Evolutionary conservation across 768 basidiomycete genomes (phyloP).

Genomic region (Russula compacta): DNA sequence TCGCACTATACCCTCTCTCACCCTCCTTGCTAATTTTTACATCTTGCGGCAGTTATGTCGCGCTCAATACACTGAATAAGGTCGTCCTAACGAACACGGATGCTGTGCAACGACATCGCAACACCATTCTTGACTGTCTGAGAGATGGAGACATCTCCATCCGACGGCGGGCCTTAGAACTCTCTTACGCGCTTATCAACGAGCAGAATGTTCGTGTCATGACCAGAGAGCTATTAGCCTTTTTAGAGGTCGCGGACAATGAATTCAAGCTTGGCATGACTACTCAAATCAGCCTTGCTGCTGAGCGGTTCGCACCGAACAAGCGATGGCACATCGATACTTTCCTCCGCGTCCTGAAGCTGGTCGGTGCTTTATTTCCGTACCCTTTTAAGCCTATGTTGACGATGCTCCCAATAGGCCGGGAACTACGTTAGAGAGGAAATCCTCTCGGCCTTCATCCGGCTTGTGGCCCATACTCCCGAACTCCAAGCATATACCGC

Average conservation of each 20-base stretch:
- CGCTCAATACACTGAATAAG: constrained; percentile 95
- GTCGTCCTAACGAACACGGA: constrained; percentile 97
- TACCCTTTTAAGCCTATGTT: background rate
- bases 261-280: constrained; percentile 99
- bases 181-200: constrained; percentile 95
- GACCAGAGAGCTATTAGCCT: constrained; percentile 85
- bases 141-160: constrained; percentile 99
- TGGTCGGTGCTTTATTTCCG: constrained; percentile 43
- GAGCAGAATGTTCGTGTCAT: constrained; percentile 89
- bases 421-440: constrained; percentile 98
- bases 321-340: constrained; percentile 99
- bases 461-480: constrained; percentile 92
- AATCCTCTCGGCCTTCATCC: constrained; percentile 88
- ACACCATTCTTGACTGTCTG: constrained; percentile 97
- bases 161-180: constrained; percentile 88
- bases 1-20: constrained; percentile 21
- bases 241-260: constrained; percentile 96
- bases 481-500: constrained; percentile 94
- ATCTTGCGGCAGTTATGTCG: constrained; percentile 69
- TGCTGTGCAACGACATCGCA: constrained; percentile 95
- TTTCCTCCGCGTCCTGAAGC: constrained; percentile 80
- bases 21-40: background rate
- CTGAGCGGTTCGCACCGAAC: constrained; percentile 94
- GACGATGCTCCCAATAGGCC: constrained; percentile 43
- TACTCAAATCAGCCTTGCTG: constrained; percentile 91